These are phyloP conservation scores for Symbiodinium pilosum DNA, from an alignment of 73 alveolate species.

Conservation along the genomic window DNA sequence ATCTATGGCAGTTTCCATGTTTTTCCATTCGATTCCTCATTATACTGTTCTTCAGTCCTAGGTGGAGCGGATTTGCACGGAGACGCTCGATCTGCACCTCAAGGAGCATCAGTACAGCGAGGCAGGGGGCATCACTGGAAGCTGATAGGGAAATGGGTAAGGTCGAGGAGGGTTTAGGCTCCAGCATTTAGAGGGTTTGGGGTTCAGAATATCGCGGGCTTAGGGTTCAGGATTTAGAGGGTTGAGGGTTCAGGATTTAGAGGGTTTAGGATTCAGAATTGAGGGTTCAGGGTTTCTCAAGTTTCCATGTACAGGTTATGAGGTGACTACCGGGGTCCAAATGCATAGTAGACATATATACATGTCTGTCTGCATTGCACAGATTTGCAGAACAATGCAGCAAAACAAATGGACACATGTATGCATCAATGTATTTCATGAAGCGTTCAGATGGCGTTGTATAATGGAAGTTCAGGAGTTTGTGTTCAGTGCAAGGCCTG, in stretches of 20 bases:
- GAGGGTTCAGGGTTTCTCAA: background rate
- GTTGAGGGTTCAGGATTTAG: background rate
- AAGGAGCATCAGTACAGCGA: constrained; percentile 91
- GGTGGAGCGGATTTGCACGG: constrained; percentile 76
- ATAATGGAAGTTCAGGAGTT: too few relatives aligned
- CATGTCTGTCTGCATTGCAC: too few relatives aligned
- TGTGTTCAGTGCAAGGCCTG: too few relatives aligned
- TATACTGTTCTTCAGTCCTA: background rate
- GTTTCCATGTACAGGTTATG: background rate
- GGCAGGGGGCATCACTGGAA: background rate
- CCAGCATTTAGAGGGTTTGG: background rate
- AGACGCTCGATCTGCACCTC: constrained; percentile 61
- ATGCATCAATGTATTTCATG: too few relatives aligned
- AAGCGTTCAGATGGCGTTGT: too few relatives aligned
- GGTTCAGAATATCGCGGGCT: background rate
- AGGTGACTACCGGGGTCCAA: too few relatives aligned
- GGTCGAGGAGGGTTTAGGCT: background rate
- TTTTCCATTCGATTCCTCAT: too few relatives aligned
- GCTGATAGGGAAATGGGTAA: background rate
- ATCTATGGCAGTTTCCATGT: too few relatives aligned
- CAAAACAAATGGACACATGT: too few relatives aligned
- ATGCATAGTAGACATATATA: too few relatives aligned
- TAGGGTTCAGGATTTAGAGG: too few relatives aligned
- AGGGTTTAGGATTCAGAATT: background rate
- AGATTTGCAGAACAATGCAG: too few relatives aligned